phyloP scores from a whole-genome alignment of 2,329 filamentous ascomycete genomes.

The Myriosclerotinia scirpicola region DNA sequence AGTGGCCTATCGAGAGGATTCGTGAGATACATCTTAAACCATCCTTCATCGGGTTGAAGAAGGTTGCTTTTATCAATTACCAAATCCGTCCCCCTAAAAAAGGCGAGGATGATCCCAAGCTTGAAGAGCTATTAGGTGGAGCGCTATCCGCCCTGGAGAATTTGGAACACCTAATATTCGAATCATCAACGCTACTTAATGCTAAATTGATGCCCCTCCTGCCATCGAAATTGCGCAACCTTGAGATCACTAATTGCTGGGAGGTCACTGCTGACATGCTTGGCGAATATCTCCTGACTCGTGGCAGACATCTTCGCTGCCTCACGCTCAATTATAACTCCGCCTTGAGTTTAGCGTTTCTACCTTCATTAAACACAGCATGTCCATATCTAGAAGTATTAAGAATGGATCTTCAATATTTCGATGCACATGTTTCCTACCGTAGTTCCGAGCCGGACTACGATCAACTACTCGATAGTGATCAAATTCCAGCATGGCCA shows the following conservation, averaged over 20 bases:
- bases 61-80: constrained; percentile 62
- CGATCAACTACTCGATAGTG: constrained; percentile 60
- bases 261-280: constrained; percentile 69
- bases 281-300: constrained; percentile 61
- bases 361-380: constrained; percentile 61
- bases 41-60: constrained; percentile 57
- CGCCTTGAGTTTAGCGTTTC: constrained; percentile 72
- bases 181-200: constrained; percentile 72
- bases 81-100: constrained; percentile 52
- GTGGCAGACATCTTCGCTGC: constrained; percentile 65
- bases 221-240: constrained; percentile 61
- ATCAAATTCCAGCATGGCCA: constrained; percentile 78
- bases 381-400: constrained; percentile 73
- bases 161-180: constrained; percentile 68
- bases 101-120: constrained; percentile 41
- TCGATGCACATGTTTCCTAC: constrained; percentile 64
- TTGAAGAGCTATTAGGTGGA: constrained; percentile 45
- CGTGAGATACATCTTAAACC: constrained; percentile 53
- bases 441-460: constrained; percentile 76
- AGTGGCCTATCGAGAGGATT: constrained; percentile 52
- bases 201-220: constrained; percentile 66
- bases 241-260: constrained; percentile 79
- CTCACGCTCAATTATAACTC: constrained; percentile 78
- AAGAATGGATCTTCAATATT: constrained; percentile 77
- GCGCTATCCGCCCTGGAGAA: constrained; percentile 56